These are phyloP conservation scores for Avena sativa DNA, from an alignment of 176 grass and related monocot species.

Conservation along the genomic window DNA sequence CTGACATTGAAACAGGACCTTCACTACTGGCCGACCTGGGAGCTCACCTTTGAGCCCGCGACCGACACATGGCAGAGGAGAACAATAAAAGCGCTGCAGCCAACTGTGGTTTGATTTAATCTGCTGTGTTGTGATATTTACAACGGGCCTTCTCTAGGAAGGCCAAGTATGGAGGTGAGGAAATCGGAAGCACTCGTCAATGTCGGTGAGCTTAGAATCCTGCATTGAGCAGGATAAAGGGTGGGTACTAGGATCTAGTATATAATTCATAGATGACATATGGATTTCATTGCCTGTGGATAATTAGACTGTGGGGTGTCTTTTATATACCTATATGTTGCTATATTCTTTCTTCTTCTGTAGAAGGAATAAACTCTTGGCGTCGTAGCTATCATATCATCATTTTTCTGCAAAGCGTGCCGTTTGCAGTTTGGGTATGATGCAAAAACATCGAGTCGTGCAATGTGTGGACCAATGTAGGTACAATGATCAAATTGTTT, in stretches of 20 bases:
- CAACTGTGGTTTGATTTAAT: conserved; percentile 37
- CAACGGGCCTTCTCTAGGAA: not conserved
- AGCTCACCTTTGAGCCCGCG: conserved; percentile 89
- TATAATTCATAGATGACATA: conserved; percentile 45
- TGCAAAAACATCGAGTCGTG: not conserved
- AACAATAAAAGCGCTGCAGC: conserved; percentile 81
- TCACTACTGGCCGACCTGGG: conserved; percentile 99
- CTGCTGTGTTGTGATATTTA: conserved; percentile 3
- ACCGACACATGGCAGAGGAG: conserved; percentile 81
- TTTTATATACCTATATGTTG: conserved; percentile 27
- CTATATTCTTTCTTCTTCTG: conserved; percentile 31
- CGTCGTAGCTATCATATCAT: not conserved
- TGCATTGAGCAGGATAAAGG: conserved; percentile 22
- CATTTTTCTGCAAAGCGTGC: not conserved
- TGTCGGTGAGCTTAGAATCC: conserved; percentile 21
- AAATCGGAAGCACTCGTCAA: conserved; percentile 1
- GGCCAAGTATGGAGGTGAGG: conserved; percentile 28
- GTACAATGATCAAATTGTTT: not conserved
- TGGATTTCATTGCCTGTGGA: conserved; percentile 46
- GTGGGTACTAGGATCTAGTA: conserved; percentile 41
- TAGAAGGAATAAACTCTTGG: conserved; percentile 29
- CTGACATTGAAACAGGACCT: conserved; percentile 95
- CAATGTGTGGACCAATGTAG: not conserved
- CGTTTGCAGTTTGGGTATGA: not conserved
- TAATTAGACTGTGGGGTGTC: not conserved